A percentile compares a stretch with the other conserved stretches of the same genome.
phyloP scores from a whole-genome alignment of 2,329 filamentous ascomycete genomes.

The Dryadomyces quercivorus region DNA sequence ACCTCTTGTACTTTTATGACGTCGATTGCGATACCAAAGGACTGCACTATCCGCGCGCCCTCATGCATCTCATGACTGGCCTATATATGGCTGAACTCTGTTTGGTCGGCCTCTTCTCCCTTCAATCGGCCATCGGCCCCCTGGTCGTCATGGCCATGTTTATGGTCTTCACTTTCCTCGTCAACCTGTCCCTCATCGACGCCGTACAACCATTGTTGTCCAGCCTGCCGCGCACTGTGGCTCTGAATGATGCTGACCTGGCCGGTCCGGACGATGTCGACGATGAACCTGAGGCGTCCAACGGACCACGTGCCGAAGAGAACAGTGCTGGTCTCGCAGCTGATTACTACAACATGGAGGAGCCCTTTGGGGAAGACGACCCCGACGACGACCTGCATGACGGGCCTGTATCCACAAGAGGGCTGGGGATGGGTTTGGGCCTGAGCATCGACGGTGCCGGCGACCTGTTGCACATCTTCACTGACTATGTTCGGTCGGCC shows the following conservation, averaged over 20 bases:
- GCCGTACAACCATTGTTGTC: slow-evolving; percentile 61
- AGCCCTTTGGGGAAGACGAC: slow-evolving; percentile 22
- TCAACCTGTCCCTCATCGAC: slow-evolving; percentile 58
- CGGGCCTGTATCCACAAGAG: slow-evolving; percentile 6
- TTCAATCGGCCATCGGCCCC: slow-evolving; percentile 55
- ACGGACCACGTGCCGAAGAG: background rate
- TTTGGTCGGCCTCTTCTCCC: slow-evolving; percentile 68
- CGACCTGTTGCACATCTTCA: slow-evolving; percentile 14
- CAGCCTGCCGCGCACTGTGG: slow-evolving; percentile 56
- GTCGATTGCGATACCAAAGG: slow-evolving; percentile 77
- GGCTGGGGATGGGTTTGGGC: background rate
- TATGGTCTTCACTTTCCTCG: slow-evolving; percentile 63
- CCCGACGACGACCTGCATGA: slow-evolving; percentile 19
- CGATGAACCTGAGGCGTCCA: background rate
- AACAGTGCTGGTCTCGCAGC: slow-evolving; percentile 15
- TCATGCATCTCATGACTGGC: slow-evolving; percentile 76
- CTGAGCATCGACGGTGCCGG: slow-evolving; percentile 17
- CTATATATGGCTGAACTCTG: slow-evolving; percentile 72
- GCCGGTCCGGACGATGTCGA: slow-evolving; percentile 7
- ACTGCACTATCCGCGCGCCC: slow-evolving; percentile 72
- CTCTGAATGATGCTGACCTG: slow-evolving; percentile 22
- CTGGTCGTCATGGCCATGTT: slow-evolving; percentile 64
- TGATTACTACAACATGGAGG: slow-evolving; percentile 20
- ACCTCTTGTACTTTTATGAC: slow-evolving; percentile 71
- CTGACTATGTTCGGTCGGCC: slow-evolving; percentile 13